Conservation (phyloP, 345 rosid species). For the Euclidium syriacum region DNA sequence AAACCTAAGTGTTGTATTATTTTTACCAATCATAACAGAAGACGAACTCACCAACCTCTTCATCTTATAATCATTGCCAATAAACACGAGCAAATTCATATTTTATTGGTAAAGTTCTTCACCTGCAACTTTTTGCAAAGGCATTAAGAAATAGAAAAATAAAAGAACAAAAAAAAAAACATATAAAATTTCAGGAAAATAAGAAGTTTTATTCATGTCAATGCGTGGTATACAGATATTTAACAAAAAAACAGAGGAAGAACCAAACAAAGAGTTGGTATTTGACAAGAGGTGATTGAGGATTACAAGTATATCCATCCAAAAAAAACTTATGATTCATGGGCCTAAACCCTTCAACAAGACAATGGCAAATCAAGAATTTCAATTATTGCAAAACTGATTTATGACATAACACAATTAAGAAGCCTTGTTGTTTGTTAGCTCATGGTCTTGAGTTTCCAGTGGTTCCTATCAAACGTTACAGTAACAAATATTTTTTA, state of each 20-base stretch:
- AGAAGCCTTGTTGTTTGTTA: slow-evolving; percentile 2
- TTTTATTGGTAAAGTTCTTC: not conserved
- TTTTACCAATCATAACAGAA: not conserved
- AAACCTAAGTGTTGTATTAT: slow-evolving; percentile 1
- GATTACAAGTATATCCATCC: slow-evolving; percentile 22
- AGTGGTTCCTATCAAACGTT: slow-evolving; percentile 7
- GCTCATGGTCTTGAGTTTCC: slow-evolving; percentile 6
- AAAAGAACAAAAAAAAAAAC: not conserved
- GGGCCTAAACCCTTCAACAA: slow-evolving; percentile 17
- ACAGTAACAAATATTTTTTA: not conserved
- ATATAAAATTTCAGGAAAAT: not conserved
- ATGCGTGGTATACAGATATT: slow-evolving; percentile 6
- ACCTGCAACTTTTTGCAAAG: not conserved
- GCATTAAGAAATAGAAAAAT: not conserved
- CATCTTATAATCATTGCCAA: slow-evolving; percentile 28
- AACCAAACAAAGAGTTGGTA: slow-evolving; percentile 30
- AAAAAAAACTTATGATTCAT: slow-evolving; percentile 21
- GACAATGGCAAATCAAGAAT: slow-evolving; percentile 11
- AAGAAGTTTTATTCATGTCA: not conserved
- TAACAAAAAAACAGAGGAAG: slow-evolving; percentile 29
- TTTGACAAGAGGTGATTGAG: slow-evolving; percentile 26
- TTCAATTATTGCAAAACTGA: slow-evolving; percentile 16
- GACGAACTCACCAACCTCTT: slow-evolving; percentile 21
- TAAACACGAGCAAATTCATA: slow-evolving; percentile 5
- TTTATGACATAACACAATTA: not conserved